Conservation (phyloP, 495 filamentous ascomycete species). For the Umbilicaria muhlenbergii region DNA sequence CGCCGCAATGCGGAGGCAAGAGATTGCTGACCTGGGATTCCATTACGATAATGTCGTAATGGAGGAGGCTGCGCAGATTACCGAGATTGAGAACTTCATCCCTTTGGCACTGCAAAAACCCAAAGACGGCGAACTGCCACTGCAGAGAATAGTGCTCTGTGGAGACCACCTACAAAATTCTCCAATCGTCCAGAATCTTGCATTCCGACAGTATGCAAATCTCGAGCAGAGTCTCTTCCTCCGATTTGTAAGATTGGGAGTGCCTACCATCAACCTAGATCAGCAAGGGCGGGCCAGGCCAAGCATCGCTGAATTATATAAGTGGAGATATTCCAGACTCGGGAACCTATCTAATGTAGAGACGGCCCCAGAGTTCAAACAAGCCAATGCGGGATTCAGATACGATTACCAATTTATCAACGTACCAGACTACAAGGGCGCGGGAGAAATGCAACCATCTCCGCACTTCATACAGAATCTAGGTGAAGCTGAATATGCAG, state of each 20-base stretch:
- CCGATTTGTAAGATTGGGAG: conserved; percentile 74
- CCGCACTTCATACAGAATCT: conserved; percentile 96
- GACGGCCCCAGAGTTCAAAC: conserved; percentile 50
- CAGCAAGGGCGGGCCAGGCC: conserved; percentile 82
- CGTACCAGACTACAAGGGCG: conserved; percentile 84
- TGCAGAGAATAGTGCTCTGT: conserved; percentile 82
- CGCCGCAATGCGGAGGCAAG: conserved; percentile 88
- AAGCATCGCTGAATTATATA: conserved; percentile 76
- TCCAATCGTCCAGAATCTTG: conserved; percentile 86
- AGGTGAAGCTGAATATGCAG: conserved; percentile 92
- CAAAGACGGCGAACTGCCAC: conserved; percentile 50
- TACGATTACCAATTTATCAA: conserved; percentile 97
- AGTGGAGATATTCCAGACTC: conserved; percentile 79
- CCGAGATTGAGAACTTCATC: conserved; percentile 94
- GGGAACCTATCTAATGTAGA: conserved; percentile 65
- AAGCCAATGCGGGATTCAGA: conserved; percentile 79
- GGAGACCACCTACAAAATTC: conserved; percentile 97
- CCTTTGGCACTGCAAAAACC: conserved; percentile 79
- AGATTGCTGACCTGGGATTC: conserved; percentile 85
- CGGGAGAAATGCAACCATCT: conserved; percentile 77
- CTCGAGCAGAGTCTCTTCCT: conserved; percentile 92
- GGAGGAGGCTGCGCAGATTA: conserved; percentile 98
- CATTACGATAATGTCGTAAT: conserved; percentile 96
- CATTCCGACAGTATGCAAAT: conserved; percentile 92
- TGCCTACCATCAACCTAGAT: conserved; percentile 78